phyloP scores from a whole-genome alignment of 345 rosid species.

The Heritiera fomes region DNA sequence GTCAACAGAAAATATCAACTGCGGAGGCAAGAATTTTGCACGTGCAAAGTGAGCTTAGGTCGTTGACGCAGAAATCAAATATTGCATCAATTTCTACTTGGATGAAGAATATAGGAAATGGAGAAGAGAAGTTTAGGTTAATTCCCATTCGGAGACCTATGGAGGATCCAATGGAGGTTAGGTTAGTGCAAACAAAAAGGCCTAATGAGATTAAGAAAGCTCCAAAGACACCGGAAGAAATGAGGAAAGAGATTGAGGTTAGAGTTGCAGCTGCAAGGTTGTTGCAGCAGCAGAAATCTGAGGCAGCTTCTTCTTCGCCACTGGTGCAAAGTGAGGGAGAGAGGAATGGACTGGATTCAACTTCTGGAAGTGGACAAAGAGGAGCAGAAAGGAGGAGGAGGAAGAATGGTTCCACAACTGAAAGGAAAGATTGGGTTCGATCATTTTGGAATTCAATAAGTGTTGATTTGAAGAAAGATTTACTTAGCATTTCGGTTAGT shows the following conservation, averaged over 20 bases:
- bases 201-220: conserved; percentile 96
- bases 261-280: conserved; percentile 88
- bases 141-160: conserved; percentile 70
- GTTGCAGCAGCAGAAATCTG: conserved; percentile 89
- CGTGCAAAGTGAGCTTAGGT: conserved; percentile 74
- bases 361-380: conserved; percentile 52
- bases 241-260: conserved; percentile 94
- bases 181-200: conserved; percentile 68
- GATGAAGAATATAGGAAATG: conserved; percentile 83
- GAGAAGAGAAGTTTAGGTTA: conserved; percentile 77
- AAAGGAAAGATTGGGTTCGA: conserved; percentile 63
- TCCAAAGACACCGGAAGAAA: conserved; percentile 84
- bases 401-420: conserved; percentile 57
- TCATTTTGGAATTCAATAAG: conserved; percentile 75
- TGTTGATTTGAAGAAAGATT: conserved; percentile 54
- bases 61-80: conserved; percentile 71
- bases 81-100: conserved; percentile 71
- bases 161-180: conserved; percentile 89
- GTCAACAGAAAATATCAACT: conserved; percentile 65
- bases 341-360: conserved; percentile 46
- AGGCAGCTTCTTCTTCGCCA: conserved; percentile 31
- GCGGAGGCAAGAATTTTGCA: conserved; percentile 77
- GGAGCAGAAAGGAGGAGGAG: conserved; percentile 69
- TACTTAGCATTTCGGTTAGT: conserved; percentile 59
- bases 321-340: conserved; percentile 38